Evolutionary conservation across 163 green algal species (phyloP).

Genomic region (Volvox carteri): DNA sequence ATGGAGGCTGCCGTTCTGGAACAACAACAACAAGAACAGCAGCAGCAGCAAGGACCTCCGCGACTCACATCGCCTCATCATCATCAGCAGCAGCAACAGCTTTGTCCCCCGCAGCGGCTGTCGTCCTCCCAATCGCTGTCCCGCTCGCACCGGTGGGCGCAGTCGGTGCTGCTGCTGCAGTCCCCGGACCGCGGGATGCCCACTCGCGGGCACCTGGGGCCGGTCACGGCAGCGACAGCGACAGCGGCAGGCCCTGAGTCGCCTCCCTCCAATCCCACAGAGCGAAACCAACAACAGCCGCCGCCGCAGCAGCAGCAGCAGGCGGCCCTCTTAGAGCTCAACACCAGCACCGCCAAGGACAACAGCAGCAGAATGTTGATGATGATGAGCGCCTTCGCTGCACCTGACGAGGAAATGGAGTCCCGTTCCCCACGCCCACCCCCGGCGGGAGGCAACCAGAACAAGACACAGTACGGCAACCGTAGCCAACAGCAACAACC

Average conservation of each 20-base stretch:
- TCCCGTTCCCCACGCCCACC: too few relatives aligned
- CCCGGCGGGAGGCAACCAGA: too few relatives aligned
- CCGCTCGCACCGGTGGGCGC: background rate
- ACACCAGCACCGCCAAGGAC: too few relatives aligned
- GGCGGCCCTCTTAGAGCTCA: too few relatives aligned
- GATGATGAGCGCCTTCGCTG: too few relatives aligned
- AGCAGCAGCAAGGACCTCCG: background rate
- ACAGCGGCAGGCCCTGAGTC: background rate
- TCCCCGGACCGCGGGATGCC: background rate
- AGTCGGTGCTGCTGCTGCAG: background rate
- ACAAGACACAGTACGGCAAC: too few relatives aligned
- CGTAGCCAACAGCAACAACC: background rate
- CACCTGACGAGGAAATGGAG: too few relatives aligned
- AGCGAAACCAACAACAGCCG: too few relatives aligned
- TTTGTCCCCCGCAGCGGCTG: background rate
- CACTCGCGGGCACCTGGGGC: background rate
- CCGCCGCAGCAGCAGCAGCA: too few relatives aligned
- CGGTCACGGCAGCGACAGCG: background rate
- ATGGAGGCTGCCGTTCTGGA: background rate
- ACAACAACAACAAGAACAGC: conserved; percentile 12
- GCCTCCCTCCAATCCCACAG: too few relatives aligned
- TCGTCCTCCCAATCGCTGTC: background rate
- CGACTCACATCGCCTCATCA: background rate
- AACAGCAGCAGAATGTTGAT: too few relatives aligned
- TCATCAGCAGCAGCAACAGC: conserved; percentile 9